Percentiles rank a stretch among this genome's conserved stretches.
Evolutionary conservation across 345 rosid species (phyloP).

Genomic region (Aegle marmelos): DNA sequence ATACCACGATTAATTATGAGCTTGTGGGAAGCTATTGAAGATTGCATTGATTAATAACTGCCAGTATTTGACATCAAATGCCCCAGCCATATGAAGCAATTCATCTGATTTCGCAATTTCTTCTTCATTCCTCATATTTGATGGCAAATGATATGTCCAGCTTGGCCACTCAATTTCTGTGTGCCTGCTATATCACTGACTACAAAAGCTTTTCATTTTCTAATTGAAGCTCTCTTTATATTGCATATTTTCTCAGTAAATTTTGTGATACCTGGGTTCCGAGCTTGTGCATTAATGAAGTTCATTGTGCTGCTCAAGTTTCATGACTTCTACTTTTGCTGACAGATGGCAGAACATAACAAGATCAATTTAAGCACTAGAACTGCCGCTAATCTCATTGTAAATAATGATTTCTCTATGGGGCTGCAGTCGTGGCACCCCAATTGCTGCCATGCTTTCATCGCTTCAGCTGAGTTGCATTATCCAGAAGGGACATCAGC

Average conservation of each 20-base stretch:
- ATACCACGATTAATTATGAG: background rate
- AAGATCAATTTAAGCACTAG: constrained; percentile 24
- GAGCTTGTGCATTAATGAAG: background rate
- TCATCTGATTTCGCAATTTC: background rate
- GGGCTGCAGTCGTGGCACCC: constrained; percentile 72
- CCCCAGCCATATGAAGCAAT: background rate
- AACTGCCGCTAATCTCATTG: constrained; percentile 41
- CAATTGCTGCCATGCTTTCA: constrained; percentile 69
- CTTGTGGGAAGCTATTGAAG: background rate
- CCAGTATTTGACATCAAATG: background rate
- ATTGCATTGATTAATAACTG: background rate
- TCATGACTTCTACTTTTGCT: constrained; percentile 11
- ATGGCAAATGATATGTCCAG: background rate
- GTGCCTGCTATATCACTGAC: background rate
- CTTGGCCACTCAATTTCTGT: background rate
- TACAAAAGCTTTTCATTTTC: background rate
- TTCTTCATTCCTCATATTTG: background rate
- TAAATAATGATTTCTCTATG: constrained; percentile 73
- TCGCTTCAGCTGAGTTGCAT: constrained; percentile 40
- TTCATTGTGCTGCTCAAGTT: background rate
- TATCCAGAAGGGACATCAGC: constrained; percentile 31
- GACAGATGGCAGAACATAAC: constrained; percentile 30
- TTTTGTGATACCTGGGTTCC: background rate
- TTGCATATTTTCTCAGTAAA: background rate
- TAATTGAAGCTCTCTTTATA: background rate